A percentile compares a stretch with the other conserved stretches of the same genome.
Conservation (phyloP, 2,329 filamentous ascomycete species). For the Paramyrothecium roridum region DNA sequence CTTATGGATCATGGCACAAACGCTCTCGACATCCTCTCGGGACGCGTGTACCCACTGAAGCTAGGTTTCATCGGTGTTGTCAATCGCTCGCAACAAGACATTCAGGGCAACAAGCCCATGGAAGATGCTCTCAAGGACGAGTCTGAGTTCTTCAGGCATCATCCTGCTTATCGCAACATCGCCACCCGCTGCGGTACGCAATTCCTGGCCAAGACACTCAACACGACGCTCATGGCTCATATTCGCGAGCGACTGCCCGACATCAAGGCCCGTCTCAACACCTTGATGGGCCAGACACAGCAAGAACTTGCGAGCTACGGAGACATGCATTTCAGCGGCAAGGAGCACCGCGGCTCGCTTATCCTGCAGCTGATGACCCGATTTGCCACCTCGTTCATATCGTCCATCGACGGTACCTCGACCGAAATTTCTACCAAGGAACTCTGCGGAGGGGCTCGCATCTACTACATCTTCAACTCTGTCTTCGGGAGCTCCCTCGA, state of each 20-base stretch:
- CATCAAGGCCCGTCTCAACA: constrained; percentile 97
- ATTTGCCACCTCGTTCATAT: constrained; percentile 96
- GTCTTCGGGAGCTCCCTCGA: constrained; percentile 97
- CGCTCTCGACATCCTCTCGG: constrained; percentile 94
- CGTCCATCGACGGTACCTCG: constrained; percentile 96
- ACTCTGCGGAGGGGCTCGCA: constrained; percentile 87
- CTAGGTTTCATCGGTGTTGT: constrained; percentile 97
- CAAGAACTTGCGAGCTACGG: constrained; percentile 98
- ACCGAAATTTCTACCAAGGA: constrained; percentile 99
- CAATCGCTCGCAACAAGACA: constrained; percentile 97
- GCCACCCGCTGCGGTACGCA: constrained; percentile 89
- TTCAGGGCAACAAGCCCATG: constrained; percentile 93
- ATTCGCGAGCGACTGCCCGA: constrained; percentile 94
- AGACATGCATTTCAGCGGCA: constrained; percentile 95
- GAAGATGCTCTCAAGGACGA: constrained; percentile 87
- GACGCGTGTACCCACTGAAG: constrained; percentile 93
- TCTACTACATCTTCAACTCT: constrained; percentile 99
- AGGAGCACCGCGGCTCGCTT: constrained; percentile 91
- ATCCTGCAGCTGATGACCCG: constrained; percentile 98
- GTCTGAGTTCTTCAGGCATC: constrained; percentile 92
- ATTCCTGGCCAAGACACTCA: constrained; percentile 90
- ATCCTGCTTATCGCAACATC: constrained; percentile 96
- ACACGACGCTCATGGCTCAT: constrained; percentile 91
- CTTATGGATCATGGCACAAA: constrained; percentile 99
- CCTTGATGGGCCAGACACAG: constrained; percentile 98